Conservation (phyloP, 192 early-diverging fungal genomes). For the Rhizophagus sp. region DNA sequence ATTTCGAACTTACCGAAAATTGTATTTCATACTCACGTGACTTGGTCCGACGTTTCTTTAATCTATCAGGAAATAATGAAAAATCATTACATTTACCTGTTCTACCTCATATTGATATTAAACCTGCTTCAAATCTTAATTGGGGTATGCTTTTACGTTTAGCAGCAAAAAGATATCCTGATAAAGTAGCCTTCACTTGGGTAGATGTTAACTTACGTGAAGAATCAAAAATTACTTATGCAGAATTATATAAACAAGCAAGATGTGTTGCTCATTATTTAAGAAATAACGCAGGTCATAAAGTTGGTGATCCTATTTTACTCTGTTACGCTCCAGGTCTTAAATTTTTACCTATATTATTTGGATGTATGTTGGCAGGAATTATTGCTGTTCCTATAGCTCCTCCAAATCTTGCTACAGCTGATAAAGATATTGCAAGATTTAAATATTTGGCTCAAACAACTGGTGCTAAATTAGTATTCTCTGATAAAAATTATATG, state of each 20-base stretch:
- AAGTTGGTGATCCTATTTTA: constrained; percentile 19
- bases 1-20: constrained; percentile 20
- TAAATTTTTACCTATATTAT: constrained; percentile 24
- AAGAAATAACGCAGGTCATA: neutral
- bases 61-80: neutral
- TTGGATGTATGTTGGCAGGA: constrained; percentile 20
- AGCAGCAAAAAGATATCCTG: constrained; percentile 7
- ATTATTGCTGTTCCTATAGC: constrained; percentile 24
- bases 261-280: constrained; percentile 14
- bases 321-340: constrained; percentile 25
- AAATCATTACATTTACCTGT: constrained; percentile 14
- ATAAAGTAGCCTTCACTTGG: constrained; percentile 9
- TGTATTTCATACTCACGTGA: constrained; percentile 12
- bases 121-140: neutral
- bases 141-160: neutral
- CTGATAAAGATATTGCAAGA: constrained; percentile 22
- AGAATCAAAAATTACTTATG: neutral
- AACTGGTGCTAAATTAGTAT: constrained; percentile 9
- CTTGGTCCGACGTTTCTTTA: constrained; percentile 10
- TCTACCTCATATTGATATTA: neutral
- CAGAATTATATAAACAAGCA: constrained; percentile 14
- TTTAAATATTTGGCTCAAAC: constrained; percentile 6
- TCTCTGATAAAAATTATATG: constrained; percentile 18
- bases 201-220: constrained; percentile 1
- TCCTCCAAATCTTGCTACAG: constrained; percentile 22